phyloP scores from a whole-genome alignment of 2,329 filamentous ascomycete species.

The Penicillium sp. region DNA sequence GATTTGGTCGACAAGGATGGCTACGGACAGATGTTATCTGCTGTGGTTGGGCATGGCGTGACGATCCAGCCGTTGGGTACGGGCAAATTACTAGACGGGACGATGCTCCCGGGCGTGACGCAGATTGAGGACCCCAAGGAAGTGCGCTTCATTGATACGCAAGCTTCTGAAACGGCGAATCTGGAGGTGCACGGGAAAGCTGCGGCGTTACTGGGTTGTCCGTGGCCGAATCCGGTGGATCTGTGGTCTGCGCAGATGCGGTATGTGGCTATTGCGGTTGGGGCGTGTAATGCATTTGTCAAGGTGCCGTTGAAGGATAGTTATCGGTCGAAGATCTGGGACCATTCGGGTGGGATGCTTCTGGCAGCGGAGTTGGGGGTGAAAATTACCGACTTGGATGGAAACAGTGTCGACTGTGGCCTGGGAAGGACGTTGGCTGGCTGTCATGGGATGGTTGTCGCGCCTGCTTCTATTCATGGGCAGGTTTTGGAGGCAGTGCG shows the following conservation, averaged over 20 bases:
- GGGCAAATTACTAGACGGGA: conserved; percentile 31
- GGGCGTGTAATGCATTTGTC: conserved; percentile 48
- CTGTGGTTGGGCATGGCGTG: conserved; percentile 47
- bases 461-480: conserved; percentile 37
- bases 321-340: conserved; percentile 54
- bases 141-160: conserved; percentile 48
- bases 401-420: conserved; percentile 50
- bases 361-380: conserved; percentile 53
- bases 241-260: conserved; percentile 56
- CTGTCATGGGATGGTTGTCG: conserved; percentile 44
- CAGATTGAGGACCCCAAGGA: conserved; percentile 31
- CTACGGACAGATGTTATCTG: conserved; percentile 51
- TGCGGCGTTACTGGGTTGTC: conserved; percentile 38
- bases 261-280: conserved; percentile 51
- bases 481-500: conserved; percentile 32
- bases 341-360: conserved; percentile 55
- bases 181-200: conserved; percentile 40
- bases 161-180: conserved; percentile 37
- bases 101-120: conserved; percentile 28
- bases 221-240: conserved; percentile 49
- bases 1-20: conserved; percentile 45
- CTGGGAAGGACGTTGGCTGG: conserved; percentile 39
- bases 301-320: conserved; percentile 46
- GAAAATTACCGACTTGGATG: conserved; percentile 51
- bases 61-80: conserved; percentile 40